phyloP scores from a whole-genome alignment of 2,329 filamentous ascomycete species.

The Bipolaris victoriae region DNA sequence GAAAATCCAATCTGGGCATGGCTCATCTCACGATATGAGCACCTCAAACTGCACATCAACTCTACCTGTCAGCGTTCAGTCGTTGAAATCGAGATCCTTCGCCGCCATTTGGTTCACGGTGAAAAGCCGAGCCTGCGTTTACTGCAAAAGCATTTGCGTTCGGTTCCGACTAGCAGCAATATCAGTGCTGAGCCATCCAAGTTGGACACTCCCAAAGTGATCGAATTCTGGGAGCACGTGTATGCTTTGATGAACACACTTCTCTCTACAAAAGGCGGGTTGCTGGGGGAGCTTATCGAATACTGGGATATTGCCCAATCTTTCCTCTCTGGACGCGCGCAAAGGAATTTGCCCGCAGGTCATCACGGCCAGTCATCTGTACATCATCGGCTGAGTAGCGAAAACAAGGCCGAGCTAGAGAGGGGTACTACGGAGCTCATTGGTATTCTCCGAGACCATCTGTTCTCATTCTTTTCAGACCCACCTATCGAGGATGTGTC shows the following conservation, averaged over 20 bases:
- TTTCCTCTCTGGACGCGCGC: slow-evolving; percentile 86
- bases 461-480: slow-evolving; percentile 83
- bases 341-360: slow-evolving; percentile 77
- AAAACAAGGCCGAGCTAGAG: slow-evolving; percentile 73
- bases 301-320: slow-evolving; percentile 93
- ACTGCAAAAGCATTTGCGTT: slow-evolving; percentile 77
- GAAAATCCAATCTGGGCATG: slow-evolving; percentile 98
- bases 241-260: slow-evolving; percentile 74
- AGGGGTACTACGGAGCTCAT: slow-evolving; percentile 83
- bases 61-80: slow-evolving; percentile 82
- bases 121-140: slow-evolving; percentile 73
- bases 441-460: slow-evolving; percentile 77
- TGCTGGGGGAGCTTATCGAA: slow-evolving; percentile 87
- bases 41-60: slow-evolving; percentile 84
- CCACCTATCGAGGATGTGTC: slow-evolving; percentile 91
- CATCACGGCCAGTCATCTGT: slow-evolving; percentile 80
- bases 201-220: slow-evolving; percentile 78
- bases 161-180: slow-evolving; percentile 69
- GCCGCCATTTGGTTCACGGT: slow-evolving; percentile 76
- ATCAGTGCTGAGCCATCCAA: slow-evolving; percentile 62
- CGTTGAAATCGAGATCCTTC: slow-evolving; percentile 89
- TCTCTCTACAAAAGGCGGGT: slow-evolving; percentile 74
- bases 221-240: slow-evolving; percentile 94
- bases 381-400: slow-evolving; percentile 78
- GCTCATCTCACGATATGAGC: slow-evolving; percentile 87